Evolutionary conservation across 495 filamentous ascomycete genomes (phyloP), one percentile per base, ranked within the genome.

Genomic region (Aeminium ludgeri): DNA sequence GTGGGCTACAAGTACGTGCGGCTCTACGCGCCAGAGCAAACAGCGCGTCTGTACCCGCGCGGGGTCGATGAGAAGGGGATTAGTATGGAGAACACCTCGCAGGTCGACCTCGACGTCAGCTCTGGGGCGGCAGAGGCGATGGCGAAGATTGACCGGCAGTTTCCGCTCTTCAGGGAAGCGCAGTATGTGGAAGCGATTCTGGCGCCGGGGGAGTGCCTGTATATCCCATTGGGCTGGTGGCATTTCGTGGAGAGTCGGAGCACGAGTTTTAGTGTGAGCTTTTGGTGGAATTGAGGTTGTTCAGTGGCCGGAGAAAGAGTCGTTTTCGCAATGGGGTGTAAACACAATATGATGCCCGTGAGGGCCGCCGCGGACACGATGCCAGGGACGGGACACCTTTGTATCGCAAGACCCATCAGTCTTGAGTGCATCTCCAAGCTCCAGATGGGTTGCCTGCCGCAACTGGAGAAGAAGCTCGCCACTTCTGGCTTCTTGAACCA

Each of bases 171-270:
- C 46, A 46, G 52, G 42, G 50, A 65, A 20, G 70, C 82, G 8
- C 61, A 65, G 38, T 94, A 80, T 59, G 59, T 85, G 10, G 89
- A 97, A 54, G 77, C 73, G 12, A 70, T 96, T 0, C 57, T 97
- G 17, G 71, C 68, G 27, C 76, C 76, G 20, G 89, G 87, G 0
- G 85, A 97, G 43, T 79, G 73, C 49, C 56, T 99, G 44, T 93
- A 92, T 62, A 86, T 99, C 39, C 89, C 89, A 3, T 66, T 82
- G 2, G 89, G 87, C 15, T 99, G 89, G 89, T 99, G 89, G 89
- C 89, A 99, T 65, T 96, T 94, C 68, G 84, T 99, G 4, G 66
- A 80, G 46, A 82, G 82, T 28, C 53, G 95, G 56, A 81, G 70
- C 40, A 78, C 78, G 27, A 93, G 89, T 46, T 81, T 91, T 48